Evolutionary conservation across 208 protist genomes (phyloP).

Genomic region (Trypanosoma congolense): DNA sequence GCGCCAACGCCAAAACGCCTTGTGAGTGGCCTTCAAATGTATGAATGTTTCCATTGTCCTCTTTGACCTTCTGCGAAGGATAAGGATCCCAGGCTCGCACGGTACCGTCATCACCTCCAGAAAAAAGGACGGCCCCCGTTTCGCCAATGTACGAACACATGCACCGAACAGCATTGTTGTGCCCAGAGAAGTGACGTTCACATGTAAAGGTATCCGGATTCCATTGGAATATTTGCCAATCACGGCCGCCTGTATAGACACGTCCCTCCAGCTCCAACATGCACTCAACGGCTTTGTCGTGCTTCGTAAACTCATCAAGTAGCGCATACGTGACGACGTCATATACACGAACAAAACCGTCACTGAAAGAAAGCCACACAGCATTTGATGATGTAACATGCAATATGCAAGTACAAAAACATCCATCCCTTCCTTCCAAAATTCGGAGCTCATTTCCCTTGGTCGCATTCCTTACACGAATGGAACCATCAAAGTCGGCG

Average conservation of each 20-base stretch:
- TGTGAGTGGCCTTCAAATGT: conserved; percentile 53
- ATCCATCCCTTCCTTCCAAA: conserved; percentile 36
- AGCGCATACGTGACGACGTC: conserved; percentile 34
- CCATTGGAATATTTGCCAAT: conserved; percentile 80
- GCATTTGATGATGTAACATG: conserved; percentile 35
- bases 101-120: conserved; percentile 72
- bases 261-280: conserved; percentile 40
- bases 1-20: conserved; percentile 37
- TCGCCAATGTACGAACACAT: conserved; percentile 44
- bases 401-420: conserved; percentile 58
- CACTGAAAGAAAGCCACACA: conserved; percentile 73
- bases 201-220: conserved; percentile 23
- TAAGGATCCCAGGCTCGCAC: conserved; percentile 82
- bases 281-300: conserved; percentile 24
- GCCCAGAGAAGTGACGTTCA: conserved; percentile 53
- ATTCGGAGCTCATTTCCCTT: conserved; percentile 55
- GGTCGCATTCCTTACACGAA: conserved; percentile 59
- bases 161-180: conserved; percentile 59
- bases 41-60: conserved; percentile 38
- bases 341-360: conserved; percentile 78
- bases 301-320: conserved; percentile 30
- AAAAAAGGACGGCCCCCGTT: conserved; percentile 71
- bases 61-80: conserved; percentile 13
- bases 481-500: conserved; percentile 55
- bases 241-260: conserved; percentile 70